Evolutionary conservation across 495 filamentous ascomycete genomes (phyloP), one percentile per base, ranked within the genome.

Genomic region (Trichodelitschia bisporula): DNA sequence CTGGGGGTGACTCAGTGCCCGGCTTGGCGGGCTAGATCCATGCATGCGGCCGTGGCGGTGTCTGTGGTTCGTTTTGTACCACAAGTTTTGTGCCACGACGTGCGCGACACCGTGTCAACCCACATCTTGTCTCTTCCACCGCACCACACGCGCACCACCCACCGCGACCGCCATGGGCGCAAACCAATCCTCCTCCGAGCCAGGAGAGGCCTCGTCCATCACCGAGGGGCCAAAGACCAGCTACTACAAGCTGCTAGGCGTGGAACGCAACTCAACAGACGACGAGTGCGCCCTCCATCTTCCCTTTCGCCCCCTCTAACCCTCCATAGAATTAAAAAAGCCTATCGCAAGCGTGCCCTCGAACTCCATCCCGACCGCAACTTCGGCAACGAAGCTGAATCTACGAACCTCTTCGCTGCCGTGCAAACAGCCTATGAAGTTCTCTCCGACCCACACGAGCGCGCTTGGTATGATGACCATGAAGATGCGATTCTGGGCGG

Each of bases 401-500:
- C 84, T 4, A 97, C 86, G 0, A 57, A 53, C 35, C 66, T 70
- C 13, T 99, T 99, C 46, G 80, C 83, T 26, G 80, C 86, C 40
- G 62, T 95, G 15, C 83, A 92, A 46, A 61, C 79, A 6, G 86
- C 86, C 21, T 91, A 95, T 49, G 82, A 95, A 45, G 67, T 95
- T 14, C 69, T 99, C 2, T 89, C 82, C 11, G 89, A 99, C 47
- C 69, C 78, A 4, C 83, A 95, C 47, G 86, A 99, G 47, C 69
- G 89, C 28, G 72, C 83, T 5, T 95, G 86, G 86, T 99, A 99
- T 49, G 84, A 99, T 43, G 76, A 79, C 15, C 86, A 99, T 42
- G 72, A 78, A 30, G 72, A 80, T 37, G 70, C 69, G 10, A 80
- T 95, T 29, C 55, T 93, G 30, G 61, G 66, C 2, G 69, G 64